Conservation (phyloP, 2,329 filamentous ascomycete species). For the Zopfia rhizophila region DNA sequence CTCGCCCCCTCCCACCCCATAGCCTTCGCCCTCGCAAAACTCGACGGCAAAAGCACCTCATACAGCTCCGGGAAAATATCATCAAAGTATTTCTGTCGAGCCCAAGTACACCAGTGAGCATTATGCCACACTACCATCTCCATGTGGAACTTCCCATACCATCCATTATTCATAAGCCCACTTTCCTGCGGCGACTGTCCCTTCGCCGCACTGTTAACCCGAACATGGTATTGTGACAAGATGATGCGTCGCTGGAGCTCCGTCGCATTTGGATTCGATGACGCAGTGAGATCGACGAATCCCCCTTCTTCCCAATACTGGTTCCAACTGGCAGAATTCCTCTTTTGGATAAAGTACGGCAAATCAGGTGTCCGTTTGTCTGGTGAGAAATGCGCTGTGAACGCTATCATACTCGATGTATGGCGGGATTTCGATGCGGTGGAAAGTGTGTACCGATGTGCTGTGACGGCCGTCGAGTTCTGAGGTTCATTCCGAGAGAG, state of each 20-base stretch:
- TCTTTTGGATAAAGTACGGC: conserved; percentile 33
- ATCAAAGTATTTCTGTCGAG: conserved; percentile 55
- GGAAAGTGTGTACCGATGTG: conserved; percentile 38
- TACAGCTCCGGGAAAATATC: conserved; percentile 59
- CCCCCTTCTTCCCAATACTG: conserved; percentile 61
- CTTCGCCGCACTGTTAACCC: conserved; percentile 62
- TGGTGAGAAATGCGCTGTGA: conserved; percentile 37
- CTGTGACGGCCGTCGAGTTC: conserved; percentile 53
- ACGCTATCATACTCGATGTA: too few species aligned
- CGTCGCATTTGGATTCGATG: conserved; percentile 53
- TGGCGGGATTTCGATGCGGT: conserved; percentile 10
- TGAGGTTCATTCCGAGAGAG: conserved; percentile 49
- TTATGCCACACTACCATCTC: conserved; percentile 65
- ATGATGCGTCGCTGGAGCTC: conserved; percentile 63
- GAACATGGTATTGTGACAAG: conserved; percentile 63
- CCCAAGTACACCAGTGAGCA: conserved; percentile 62
- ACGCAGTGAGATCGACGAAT: conserved; percentile 61
- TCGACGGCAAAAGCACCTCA: conserved; percentile 54
- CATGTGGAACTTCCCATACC: conserved; percentile 63
- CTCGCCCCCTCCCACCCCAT: conserved; percentile 57
- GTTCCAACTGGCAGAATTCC: conserved; percentile 57
- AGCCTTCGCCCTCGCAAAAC: conserved; percentile 41
- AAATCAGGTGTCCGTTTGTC: conserved; percentile 34
- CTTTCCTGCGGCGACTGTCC: conserved; percentile 59
- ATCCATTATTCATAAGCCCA: conserved; percentile 63